These are phyloP conservation scores for Syzygium grande DNA, from an alignment of 345 rosid genomes.

Conservation along the genomic window DNA sequence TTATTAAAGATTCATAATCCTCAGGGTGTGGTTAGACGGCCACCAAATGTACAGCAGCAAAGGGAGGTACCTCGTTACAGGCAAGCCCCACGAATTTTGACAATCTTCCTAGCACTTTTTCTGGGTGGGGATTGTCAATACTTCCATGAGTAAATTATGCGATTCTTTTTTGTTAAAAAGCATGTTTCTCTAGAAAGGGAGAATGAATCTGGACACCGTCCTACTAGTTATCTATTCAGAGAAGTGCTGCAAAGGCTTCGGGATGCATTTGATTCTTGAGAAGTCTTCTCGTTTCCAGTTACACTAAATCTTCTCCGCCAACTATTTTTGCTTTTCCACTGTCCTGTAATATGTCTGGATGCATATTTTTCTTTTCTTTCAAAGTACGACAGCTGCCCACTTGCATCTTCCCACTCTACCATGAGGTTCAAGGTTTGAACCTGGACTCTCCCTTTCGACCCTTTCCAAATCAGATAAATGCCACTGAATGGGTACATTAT, in stretches of 20 bases:
- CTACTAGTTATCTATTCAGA: background rate
- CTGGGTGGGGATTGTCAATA: background rate
- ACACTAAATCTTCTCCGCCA: background rate
- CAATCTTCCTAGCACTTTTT: background rate
- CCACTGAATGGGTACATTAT: background rate
- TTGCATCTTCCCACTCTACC: background rate
- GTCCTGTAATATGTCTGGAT: background rate
- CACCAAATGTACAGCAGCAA: slow-evolving; percentile 12
- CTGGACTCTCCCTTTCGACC: background rate
- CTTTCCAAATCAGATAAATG: background rate
- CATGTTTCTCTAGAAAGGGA: background rate
- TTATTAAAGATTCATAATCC: slow-evolving; percentile 31
- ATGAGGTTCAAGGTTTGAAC: background rate
- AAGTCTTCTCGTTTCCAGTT: background rate
- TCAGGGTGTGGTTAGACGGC: slow-evolving; percentile 19
- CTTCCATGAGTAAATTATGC: background rate
- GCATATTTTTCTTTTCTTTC: background rate
- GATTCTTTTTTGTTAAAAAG: background rate
- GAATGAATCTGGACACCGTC: background rate
- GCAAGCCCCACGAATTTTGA: slow-evolving; percentile 17
- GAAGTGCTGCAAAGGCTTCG: background rate
- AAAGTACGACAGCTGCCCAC: background rate
- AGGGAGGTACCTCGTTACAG: slow-evolving; percentile 24
- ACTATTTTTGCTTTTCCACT: background rate
- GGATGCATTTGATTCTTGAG: background rate